Base-by-base conservation (phyloP, 805 yeast genomes). In the Yamadazyma laniorum region DNA sequence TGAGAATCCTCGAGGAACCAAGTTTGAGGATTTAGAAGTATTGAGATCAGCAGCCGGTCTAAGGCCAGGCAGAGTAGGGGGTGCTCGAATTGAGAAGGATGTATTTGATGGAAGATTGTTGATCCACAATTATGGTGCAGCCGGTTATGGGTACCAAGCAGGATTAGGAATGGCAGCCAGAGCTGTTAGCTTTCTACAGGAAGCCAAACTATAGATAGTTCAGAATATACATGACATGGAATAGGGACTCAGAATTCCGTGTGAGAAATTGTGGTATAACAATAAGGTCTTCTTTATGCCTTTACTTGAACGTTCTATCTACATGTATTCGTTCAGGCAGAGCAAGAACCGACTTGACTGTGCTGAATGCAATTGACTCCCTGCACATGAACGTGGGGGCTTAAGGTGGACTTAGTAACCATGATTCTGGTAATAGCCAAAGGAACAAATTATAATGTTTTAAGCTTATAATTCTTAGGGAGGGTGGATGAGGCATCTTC, bases 11-110 rank as follows among this genome's bases (percentile, higher is more conserved):
- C 13, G 34, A 45, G 58, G 76, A 50, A 16, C 44, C 37, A 18
- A 63, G 53, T 16, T 56, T 66, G 49, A 47, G 8, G 67, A 65
- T 39, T 58, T 65, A 32, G 83, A 80, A 47, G 69, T 86, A 18
- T 35, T 83, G 8, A 71, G 85, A 37, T 80, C 77, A 27, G 85
- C 75, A 1, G 80, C 89, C 5, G 95, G 95, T 0, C 65, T 84
- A 31, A 72, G 95, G 46, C 95, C 95, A 5, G 69, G 81, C 26
- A 72, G 95, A 52, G 70, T 75, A 28, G 93, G 90, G 11, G 95
- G 95, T 4, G 79, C 75, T 5, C 67, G 95, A 36, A 75, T 86
- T 29, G 93, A 83, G 53, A 56, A 59, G 29, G 84, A 81, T 48
- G 42, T 38, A 3, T 25, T 50, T 12, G 59, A 63, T 11, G 64